Conservation (phyloP, 1,139 yeast species). For the Geotrichum restrictum region DNA sequence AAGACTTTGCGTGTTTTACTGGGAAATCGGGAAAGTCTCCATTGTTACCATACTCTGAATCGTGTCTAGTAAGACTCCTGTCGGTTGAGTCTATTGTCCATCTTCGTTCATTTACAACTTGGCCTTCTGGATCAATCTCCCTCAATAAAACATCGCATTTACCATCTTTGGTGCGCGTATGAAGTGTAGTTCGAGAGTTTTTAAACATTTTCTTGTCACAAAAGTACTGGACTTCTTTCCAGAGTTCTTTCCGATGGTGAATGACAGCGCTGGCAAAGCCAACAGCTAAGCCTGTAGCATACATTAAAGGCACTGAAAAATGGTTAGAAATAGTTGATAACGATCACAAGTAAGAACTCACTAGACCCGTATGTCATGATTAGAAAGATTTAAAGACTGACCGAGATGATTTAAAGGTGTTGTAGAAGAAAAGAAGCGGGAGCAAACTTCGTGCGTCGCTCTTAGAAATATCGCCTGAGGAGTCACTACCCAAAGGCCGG, state of each 20-base stretch:
- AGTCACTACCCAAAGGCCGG: too few species aligned
- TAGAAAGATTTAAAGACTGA: too few species aligned
- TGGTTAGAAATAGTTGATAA: too few species aligned
- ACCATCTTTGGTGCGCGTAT: neutral
- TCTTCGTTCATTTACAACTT: neutral
- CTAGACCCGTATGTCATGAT: too few species aligned
- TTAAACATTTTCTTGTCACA: neutral
- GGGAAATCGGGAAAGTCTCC: neutral
- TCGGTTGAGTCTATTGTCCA: neutral
- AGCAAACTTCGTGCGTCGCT: too few species aligned
- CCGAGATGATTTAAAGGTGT: too few species aligned
- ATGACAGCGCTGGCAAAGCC: neutral
- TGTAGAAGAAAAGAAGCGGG: too few species aligned
- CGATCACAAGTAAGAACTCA: too few species aligned
- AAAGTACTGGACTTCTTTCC: conserved; percentile 5
- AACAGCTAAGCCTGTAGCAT: conserved; percentile 2
- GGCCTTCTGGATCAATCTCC: conserved; percentile 9
- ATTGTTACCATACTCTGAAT: too few species aligned
- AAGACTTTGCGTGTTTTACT: too few species aligned
- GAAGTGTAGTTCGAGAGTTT: conserved; percentile 1
- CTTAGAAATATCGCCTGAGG: too few species aligned
- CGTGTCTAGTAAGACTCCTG: neutral
- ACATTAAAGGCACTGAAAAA: neutral
- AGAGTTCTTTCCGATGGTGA: neutral
- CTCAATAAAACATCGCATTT: conserved; percentile 5